Evolutionary conservation across 768 basidiomycete genomes (phyloP).

Genomic region (Serendipita sp.): DNA sequence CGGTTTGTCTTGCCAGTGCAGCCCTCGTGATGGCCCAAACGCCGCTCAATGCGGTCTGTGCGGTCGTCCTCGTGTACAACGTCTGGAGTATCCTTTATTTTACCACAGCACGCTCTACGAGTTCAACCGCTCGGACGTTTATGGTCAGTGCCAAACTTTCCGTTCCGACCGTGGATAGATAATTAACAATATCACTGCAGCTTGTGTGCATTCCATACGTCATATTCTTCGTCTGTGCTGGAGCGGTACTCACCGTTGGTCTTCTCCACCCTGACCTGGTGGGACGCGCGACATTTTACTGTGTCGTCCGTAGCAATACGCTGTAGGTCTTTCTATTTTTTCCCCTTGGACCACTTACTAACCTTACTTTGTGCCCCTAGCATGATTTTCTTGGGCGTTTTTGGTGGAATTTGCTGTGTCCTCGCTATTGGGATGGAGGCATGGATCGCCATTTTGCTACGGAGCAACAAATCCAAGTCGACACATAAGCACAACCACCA

Average conservation of each 20-base stretch:
- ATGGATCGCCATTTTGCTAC: constrained; percentile 6
- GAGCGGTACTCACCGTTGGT: neutral
- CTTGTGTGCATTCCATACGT: constrained; percentile 2
- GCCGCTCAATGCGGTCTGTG: neutral
- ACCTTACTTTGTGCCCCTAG: neutral
- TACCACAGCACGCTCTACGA: neutral
- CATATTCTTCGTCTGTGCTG: neutral
- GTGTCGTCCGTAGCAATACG: neutral
- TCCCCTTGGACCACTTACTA: neutral
- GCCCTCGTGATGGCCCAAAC: constrained; percentile 4
- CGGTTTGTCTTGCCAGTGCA: neutral
- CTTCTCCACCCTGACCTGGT: neutral
- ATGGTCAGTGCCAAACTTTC: neutral
- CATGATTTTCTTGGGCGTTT: neutral
- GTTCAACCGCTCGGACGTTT: neutral
- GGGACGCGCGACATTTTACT: constrained; percentile 4
- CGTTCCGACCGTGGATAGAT: neutral
- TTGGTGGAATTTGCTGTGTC: neutral
- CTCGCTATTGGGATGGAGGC: constrained; percentile 1
- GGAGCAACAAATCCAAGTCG: neutral
- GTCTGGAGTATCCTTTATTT: constrained; percentile 5
- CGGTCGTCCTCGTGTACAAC: neutral
- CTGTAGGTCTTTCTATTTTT: neutral
- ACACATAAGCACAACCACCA: neutral
- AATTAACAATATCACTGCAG: neutral